Base-by-base conservation (phyloP, 2,329 filamentous ascomycete genomes). In the Fusarium sp. region DNA sequence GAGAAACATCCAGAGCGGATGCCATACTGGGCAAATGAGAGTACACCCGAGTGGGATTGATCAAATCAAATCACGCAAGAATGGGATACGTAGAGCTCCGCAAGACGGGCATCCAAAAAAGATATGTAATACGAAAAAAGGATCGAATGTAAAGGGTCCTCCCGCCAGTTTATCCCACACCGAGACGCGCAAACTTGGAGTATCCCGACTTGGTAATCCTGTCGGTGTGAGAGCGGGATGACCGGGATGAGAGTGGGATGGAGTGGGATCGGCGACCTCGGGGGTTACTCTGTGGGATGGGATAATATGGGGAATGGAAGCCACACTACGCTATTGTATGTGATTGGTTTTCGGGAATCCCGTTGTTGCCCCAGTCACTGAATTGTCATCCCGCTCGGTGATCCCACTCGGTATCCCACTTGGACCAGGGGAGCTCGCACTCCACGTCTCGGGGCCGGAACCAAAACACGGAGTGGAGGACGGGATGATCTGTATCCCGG, bases 141-240 rank as follows among this genome's bases (percentile, higher is more conserved):
- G 42, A 34, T 25, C 23, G n/a, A 44, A 46, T 64, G 49, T 18
- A 40, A 46, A n/a, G 9, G 38, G 18, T 27, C 20, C 13, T 23
- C 31, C 51, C 23, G 16, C 33, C 33, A 42, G 40, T 53, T 63
- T 69, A 69, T 61, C 58, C 58, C 59, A 57, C 59, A 40, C 10
- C 31, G 23, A 36, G 29, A 57, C 18, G 31, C 51, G 36, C 29
- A 61, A 36, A 34, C 61, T 18, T 51, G 18, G 25, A 23, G 46
- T 50, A 36, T 56, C 38, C 63, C 56, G 55, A 74, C 70, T 74
- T 71, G 70, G 70, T 70, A 68, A 73, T 73, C 68, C 58, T 44
- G 38, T 13, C n/a, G 34, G 68, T 69, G 66, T 64, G 68, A 72
- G 64, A 49, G 71, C 68, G 72, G 67, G 64, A 71, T 68, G 53